Conservation (phyloP, 441 rosid species). For the Mallotus japonicus region DNA sequence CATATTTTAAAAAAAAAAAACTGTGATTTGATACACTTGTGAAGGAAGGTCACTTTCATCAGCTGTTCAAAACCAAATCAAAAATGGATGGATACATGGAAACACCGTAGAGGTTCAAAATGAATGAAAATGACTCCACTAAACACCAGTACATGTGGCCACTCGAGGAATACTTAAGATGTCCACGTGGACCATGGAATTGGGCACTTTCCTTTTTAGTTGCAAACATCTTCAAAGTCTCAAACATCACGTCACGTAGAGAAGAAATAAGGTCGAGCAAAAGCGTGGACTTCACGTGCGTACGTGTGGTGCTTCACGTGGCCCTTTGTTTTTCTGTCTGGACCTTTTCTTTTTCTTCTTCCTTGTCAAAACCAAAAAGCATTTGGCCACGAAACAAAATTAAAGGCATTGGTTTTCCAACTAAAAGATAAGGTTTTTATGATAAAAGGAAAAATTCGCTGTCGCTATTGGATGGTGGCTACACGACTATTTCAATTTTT, state of each 20-base stretch:
- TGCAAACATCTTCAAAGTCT: not conserved
- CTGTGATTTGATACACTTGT: not conserved
- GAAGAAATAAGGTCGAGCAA: conserved; percentile 4
- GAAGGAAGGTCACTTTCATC: not conserved
- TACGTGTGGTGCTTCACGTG: conserved; percentile 50
- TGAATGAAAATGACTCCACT: not conserved
- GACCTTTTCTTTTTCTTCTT: not conserved
- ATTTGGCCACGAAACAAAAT: no score
- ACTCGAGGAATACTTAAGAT: not conserved
- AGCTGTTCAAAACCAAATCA: not conserved
- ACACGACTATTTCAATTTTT: no score
- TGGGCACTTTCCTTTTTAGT: no score
- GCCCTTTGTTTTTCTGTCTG: conserved; percentile 28
- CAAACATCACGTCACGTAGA: not conserved
- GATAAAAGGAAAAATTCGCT: no score
- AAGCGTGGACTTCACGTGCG: conserved; percentile 58
- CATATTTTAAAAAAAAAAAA: no score
- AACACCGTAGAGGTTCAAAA: no score
- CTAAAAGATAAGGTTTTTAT: conserved; percentile 22
- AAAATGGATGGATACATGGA: not conserved
- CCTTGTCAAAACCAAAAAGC: not conserved
- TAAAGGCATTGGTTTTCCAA: no score
- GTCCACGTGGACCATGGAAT: conserved; percentile 29
- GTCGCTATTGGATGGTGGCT: no score
- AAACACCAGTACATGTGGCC: conserved; percentile 5